A percentile compares a stretch with the other conserved stretches of the same genome.
These are phyloP conservation scores for Dendrostoma leiphaemia DNA, from an alignment of 2,329 filamentous ascomycete species.

Conservation along the genomic window DNA sequence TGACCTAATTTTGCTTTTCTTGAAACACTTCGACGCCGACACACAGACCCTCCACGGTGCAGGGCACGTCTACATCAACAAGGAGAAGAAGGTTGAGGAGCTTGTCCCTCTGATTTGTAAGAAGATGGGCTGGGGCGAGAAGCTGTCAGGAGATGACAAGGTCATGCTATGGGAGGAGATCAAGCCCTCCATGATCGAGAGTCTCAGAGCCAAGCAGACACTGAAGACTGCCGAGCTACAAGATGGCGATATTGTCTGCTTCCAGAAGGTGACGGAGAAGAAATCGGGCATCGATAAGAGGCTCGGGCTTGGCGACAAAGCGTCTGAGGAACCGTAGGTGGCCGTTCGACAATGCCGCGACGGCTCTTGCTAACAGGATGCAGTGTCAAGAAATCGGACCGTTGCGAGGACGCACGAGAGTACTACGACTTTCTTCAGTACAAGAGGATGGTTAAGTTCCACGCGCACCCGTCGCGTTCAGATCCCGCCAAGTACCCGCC, in stretches of 20 bases:
- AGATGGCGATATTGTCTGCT: conserved; percentile 95
- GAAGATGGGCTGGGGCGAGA: conserved; percentile 83
- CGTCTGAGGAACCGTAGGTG: conserved; percentile 33
- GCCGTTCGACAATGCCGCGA: background rate
- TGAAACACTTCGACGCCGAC: conserved; percentile 87
- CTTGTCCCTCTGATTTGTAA: conserved; percentile 74
- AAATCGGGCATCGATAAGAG: conserved; percentile 42
- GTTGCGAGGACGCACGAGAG: conserved; percentile 69
- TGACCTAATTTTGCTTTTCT: conserved; percentile 75
- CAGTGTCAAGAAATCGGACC: conserved; percentile 43
- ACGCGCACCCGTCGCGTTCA: conserved; percentile 60
- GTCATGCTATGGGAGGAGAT: conserved; percentile 90
- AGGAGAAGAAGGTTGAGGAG: conserved; percentile 84
- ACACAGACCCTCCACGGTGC: conserved; percentile 73
- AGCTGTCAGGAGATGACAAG: conserved; percentile 61
- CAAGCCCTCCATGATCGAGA: conserved; percentile 96
- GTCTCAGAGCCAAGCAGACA: conserved; percentile 86
- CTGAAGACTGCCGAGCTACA: conserved; percentile 91
- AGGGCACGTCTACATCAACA: conserved; percentile 83
- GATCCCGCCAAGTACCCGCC: conserved; percentile 57
- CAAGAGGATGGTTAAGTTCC: conserved; percentile 75
- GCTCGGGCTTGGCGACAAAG: conserved; percentile 34
- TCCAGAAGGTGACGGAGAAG: conserved; percentile 65
- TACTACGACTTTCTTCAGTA: conserved; percentile 95
- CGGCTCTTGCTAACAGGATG: conserved; percentile 20